Percentiles rank a stretch among this genome's conserved stretches.
Conservation (phyloP, 768 basidiomycete genomes). For the Macrolepiota albuminosa region DNA sequence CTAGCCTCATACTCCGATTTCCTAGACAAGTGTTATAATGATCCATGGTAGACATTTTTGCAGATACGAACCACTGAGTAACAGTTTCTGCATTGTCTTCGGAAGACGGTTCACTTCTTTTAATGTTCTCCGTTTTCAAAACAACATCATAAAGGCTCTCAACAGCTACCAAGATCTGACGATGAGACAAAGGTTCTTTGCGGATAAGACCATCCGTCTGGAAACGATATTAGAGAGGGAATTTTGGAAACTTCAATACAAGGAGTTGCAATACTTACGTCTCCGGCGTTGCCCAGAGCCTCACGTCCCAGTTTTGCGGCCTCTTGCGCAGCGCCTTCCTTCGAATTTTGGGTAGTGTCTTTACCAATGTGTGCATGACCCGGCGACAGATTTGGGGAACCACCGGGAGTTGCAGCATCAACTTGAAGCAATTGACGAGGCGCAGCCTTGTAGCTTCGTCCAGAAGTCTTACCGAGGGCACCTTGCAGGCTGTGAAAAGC, state of each 20-base stretch:
- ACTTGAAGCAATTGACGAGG: constrained; percentile 95
- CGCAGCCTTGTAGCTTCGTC: constrained; percentile 92
- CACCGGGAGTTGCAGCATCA: constrained; percentile 42
- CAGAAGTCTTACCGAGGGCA: constrained; percentile 91
- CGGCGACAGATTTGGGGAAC: constrained; percentile 41
- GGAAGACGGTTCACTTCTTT: constrained; percentile 67
- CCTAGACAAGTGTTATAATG: constrained; percentile 31
- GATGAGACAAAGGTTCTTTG: constrained; percentile 71
- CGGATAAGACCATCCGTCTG: constrained; percentile 61
- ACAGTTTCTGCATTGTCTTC: constrained; percentile 49
- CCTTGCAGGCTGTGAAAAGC: constrained; percentile 81
- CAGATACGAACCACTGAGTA: constrained; percentile 39
- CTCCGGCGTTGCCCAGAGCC: constrained; percentile 57
- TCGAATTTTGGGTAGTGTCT: constrained; percentile 31
- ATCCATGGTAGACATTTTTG: background rate
- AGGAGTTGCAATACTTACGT: constrained; percentile 31
- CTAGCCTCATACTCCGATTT: constrained; percentile 49
- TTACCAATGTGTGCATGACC: constrained; percentile 52
- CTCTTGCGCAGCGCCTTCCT: constrained; percentile 61
- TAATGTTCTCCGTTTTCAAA: constrained; percentile 79
- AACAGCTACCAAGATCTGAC: constrained; percentile 72
- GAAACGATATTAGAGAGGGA: background rate
- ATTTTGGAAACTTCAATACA: background rate
- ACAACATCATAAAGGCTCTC: constrained; percentile 85
- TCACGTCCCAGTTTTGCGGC: constrained; percentile 73